Percentiles rank a stretch among this genome's conserved stretches.
Evolutionary conservation across 208 protist genomes (phyloP).

Genomic region (Crithidia expoeki): DNA sequence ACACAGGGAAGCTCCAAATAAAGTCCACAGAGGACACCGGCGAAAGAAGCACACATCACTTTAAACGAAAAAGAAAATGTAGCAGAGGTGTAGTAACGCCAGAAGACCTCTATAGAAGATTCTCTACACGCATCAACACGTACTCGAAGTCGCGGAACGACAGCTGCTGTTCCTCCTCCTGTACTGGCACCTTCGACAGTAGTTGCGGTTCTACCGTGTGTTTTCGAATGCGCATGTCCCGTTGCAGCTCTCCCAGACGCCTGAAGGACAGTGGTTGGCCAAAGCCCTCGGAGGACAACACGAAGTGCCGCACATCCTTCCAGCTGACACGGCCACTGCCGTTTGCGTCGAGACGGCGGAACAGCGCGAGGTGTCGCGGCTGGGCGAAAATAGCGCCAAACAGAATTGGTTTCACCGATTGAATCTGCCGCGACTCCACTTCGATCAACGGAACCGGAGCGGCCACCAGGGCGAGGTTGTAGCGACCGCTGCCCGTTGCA

Average conservation of each 20-base stretch:
- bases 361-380: constrained; percentile 95
- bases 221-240: constrained; percentile 60
- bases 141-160: constrained; percentile 75
- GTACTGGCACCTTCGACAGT: constrained; percentile 57
- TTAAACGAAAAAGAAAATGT: no score
- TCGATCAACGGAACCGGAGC: constrained; percentile 96
- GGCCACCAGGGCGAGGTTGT: constrained; percentile 89
- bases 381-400: constrained; percentile 86
- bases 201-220: constrained; percentile 56
- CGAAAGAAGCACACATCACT: no score
- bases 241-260: constrained; percentile 58
- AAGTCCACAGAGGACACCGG: no score
- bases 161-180: constrained; percentile 74
- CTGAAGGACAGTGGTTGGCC: constrained; percentile 54
- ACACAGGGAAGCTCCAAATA: no score
- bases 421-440: constrained; percentile 75
- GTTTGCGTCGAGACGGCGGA: constrained; percentile 97
- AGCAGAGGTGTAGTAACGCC: not conserved
- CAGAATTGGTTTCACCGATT: constrained; percentile 61
- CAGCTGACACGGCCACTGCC: constrained; percentile 64
- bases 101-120: constrained; percentile 37
- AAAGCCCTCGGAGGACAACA: constrained; percentile 59
- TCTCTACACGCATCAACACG: constrained; percentile 55
- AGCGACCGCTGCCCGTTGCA: constrained; percentile 52
- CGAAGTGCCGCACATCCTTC: constrained; percentile 70